Percentiles rank a stretch among this genome's conserved stretches.
These are phyloP conservation scores for Tolypocladium guangdongense DNA, from an alignment of 2,329 filamentous ascomycete genomes.

Conservation along the genomic window DNA sequence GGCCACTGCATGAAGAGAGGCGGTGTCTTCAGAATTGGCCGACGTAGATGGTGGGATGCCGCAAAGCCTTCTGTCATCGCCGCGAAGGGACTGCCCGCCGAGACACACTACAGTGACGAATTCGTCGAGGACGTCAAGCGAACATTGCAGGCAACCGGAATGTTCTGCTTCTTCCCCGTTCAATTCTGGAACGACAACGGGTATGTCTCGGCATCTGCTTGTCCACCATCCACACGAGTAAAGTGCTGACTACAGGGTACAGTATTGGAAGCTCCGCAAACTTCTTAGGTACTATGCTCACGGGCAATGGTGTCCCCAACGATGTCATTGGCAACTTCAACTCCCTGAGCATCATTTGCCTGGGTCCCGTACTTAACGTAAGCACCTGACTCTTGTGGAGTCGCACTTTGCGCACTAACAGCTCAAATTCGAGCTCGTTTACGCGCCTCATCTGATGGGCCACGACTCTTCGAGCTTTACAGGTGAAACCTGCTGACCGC, in stretches of 20 bases:
- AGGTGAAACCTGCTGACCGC: not conserved
- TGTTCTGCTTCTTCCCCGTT: slow-evolving; percentile 30
- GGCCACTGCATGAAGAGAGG: slow-evolving; percentile 40
- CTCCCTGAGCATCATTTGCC: slow-evolving; percentile 45
- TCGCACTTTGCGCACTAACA: too few species aligned
- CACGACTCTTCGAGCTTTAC: not conserved
- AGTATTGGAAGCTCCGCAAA: slow-evolving; percentile 22
- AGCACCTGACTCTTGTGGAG: not conserved
- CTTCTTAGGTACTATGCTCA: slow-evolving; percentile 31
- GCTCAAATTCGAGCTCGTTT: too few species aligned
- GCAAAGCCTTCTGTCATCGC: slow-evolving; percentile 43
- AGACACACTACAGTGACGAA: slow-evolving; percentile 48
- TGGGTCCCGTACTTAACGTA: slow-evolving; percentile 16
- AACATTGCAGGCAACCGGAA: slow-evolving; percentile 28
- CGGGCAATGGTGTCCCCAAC: slow-evolving; percentile 41
- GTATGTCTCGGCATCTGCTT: not conserved
- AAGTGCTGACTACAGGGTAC: not conserved
- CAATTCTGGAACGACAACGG: slow-evolving; percentile 28
- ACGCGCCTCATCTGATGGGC: too few species aligned
- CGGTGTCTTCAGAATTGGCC: slow-evolving; percentile 40
- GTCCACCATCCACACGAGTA: not conserved
- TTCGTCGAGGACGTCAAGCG: slow-evolving; percentile 57
- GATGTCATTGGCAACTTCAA: slow-evolving; percentile 51
- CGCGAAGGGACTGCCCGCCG: slow-evolving; percentile 31
- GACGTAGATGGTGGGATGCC: slow-evolving; percentile 45